Evolutionary conservation across 192 early-diverging fungal species (phyloP).

Genomic region (Umbelopsis sp.): DNA sequence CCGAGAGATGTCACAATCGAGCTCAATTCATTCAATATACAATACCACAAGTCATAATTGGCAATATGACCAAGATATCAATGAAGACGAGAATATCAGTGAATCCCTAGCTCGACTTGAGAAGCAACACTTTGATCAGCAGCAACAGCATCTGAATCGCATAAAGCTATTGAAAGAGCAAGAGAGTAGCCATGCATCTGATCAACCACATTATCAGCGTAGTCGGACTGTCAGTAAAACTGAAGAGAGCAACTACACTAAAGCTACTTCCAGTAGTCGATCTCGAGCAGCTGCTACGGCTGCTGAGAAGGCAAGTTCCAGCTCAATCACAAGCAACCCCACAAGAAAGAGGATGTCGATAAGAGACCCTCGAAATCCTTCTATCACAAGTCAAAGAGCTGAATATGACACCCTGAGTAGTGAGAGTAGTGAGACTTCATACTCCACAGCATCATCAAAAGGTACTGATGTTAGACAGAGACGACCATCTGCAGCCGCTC

Average conservation of each 20-base stretch:
- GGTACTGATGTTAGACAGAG: not conserved
- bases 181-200: not conserved
- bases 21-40: not conserved
- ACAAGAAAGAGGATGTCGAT: not conserved
- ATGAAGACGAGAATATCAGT: not conserved
- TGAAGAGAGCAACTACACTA: not conserved
- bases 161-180: not conserved
- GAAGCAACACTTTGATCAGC: not conserved
- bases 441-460: not conserved
- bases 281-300: constrained; percentile 6
- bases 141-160: not conserved
- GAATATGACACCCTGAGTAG: not conserved
- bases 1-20: not conserved
- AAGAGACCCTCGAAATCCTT: not conserved
- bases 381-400: not conserved
- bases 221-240: not conserved
- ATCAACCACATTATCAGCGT: not conserved
- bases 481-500: not conserved
- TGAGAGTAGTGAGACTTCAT: not conserved
- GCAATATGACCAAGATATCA: not conserved
- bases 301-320: not conserved
- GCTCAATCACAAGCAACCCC: not conserved
- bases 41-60: not conserved
- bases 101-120: not conserved
- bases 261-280: constrained; percentile 3